Percentiles rank a stretch among this genome's conserved stretches.
Evolutionary conservation across 2,329 filamentous ascomycete species (phyloP).

Genomic region (Aspergillus transmontanensis): DNA sequence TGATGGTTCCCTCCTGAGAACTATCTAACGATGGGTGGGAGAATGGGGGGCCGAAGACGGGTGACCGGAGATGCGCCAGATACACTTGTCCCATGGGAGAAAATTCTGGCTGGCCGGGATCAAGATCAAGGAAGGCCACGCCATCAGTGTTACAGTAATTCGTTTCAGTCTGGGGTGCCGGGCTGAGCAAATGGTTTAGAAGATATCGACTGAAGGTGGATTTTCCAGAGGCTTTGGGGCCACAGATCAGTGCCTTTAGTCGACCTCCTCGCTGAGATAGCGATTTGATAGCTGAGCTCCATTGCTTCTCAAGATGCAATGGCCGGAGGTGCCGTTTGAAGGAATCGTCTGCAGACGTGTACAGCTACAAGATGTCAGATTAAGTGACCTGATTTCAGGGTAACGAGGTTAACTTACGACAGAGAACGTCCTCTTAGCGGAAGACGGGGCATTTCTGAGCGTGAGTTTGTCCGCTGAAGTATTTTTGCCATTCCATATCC

Average conservation of each 20-base stretch:
- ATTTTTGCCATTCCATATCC: conserved; percentile 53
- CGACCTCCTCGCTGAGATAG: conserved; percentile 43
- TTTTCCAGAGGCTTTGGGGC: conserved; percentile 60
- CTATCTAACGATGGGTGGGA: conserved; percentile 50
- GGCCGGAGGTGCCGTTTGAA: conserved; percentile 45
- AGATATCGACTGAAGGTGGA: conserved; percentile 61
- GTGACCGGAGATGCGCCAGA: conserved; percentile 53
- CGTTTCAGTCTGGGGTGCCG: conserved; percentile 35
- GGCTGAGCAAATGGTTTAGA: conserved; percentile 56
- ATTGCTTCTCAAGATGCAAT: conserved; percentile 47
- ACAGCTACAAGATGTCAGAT: conserved; percentile 35
- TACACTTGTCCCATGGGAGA: conserved; percentile 61
- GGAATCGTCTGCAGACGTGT: conserved; percentile 45
- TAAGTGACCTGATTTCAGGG: not conserved
- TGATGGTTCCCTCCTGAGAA: conserved; percentile 38
- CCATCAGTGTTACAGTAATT: conserved; percentile 38
- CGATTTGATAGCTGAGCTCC: conserved; percentile 47
- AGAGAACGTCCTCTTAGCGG: conserved; percentile 40
- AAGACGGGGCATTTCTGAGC: conserved; percentile 28
- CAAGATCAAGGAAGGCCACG: conserved; percentile 60
- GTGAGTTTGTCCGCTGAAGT: conserved; percentile 36
- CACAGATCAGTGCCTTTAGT: conserved; percentile 53
- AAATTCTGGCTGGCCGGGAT: conserved; percentile 63
- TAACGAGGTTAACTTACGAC: conserved; percentile 34
- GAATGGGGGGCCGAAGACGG: conserved; percentile 60